A percentile compares a stretch with the other conserved stretches of the same genome.
phyloP scores from a whole-genome alignment of 1,284 basidiomycete genomes.

The Cronartium ribicola region DNA sequence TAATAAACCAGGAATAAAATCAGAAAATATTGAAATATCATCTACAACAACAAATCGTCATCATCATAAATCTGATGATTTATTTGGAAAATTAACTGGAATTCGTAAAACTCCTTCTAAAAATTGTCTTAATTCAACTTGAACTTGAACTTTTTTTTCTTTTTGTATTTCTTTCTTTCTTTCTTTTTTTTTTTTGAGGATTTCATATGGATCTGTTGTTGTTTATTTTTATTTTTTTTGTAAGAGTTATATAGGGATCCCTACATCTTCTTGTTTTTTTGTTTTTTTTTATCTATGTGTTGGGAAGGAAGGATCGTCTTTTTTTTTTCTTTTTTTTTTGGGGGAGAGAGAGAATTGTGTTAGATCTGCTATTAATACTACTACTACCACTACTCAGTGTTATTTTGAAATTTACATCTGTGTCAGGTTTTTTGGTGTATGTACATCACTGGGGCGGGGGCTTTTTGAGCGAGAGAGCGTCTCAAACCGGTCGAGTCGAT shows the following conservation, averaged over 20 bases:
- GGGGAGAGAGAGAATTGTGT: not conserved
- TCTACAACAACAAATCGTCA: too few species aligned
- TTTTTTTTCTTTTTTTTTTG: not conserved
- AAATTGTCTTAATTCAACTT: not conserved
- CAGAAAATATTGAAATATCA: too few species aligned
- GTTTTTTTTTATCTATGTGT: not conserved
- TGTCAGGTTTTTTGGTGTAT: not conserved
- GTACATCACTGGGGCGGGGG: too few species aligned
- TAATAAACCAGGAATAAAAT: too few species aligned
- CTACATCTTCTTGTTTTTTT: not conserved
- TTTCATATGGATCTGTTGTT: not conserved
- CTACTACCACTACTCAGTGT: not conserved
- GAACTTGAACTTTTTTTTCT: too few species aligned
- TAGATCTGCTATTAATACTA: not conserved
- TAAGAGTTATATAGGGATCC: not conserved
- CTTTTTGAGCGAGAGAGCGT: too few species aligned
- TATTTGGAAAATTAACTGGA: slow-evolving; percentile 4
- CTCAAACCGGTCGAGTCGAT: too few species aligned
- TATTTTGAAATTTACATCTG: not conserved
- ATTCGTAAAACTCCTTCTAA: too few species aligned
- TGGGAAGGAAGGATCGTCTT: not conserved
- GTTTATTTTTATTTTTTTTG: not conserved
- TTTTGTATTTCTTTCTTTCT: too few species aligned
- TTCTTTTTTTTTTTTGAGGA: not conserved
- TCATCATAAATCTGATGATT: not conserved